phyloP scores from a whole-genome alignment of 176 grass and related monocot genomes.

The Oryza australiensis region DNA sequence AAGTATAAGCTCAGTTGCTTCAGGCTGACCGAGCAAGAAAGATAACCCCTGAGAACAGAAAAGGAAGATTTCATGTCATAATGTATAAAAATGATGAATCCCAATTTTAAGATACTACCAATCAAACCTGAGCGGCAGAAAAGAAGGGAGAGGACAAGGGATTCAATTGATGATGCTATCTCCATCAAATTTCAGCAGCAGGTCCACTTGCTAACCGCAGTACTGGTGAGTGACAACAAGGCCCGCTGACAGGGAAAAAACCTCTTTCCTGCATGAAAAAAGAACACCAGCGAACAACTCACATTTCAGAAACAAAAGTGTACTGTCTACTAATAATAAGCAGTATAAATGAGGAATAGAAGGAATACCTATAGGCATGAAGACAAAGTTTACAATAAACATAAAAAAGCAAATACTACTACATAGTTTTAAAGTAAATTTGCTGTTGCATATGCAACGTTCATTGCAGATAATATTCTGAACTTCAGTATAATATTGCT shows the following conservation, averaged over 20 bases:
- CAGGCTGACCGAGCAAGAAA: slow-evolving; percentile 83
- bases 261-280: slow-evolving; percentile 69
- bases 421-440: neutral
- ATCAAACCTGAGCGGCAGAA: slow-evolving; percentile 85
- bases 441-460: neutral
- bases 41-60: slow-evolving; percentile 72
- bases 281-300: slow-evolving; percentile 24
- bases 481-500: neutral
- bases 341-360: neutral
- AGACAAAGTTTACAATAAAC: neutral
- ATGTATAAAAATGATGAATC: slow-evolving; percentile 25
- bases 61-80: slow-evolving; percentile 10
- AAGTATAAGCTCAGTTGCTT: slow-evolving; percentile 88
- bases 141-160: slow-evolving; percentile 79
- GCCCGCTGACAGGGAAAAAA: slow-evolving; percentile 84
- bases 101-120: slow-evolving; percentile 10
- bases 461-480: neutral
- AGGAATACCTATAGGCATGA: neutral
- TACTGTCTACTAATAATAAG: slow-evolving; percentile 12
- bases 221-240: slow-evolving; percentile 73
- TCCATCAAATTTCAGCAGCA: slow-evolving; percentile 70
- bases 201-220: slow-evolving; percentile 52
- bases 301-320: slow-evolving; percentile 25
- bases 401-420: neutral
- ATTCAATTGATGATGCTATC: slow-evolving; percentile 75